These are phyloP conservation scores for Camellia oleifera DNA, from an alignment of 179 eudicot species.

Conservation along the genomic window DNA sequence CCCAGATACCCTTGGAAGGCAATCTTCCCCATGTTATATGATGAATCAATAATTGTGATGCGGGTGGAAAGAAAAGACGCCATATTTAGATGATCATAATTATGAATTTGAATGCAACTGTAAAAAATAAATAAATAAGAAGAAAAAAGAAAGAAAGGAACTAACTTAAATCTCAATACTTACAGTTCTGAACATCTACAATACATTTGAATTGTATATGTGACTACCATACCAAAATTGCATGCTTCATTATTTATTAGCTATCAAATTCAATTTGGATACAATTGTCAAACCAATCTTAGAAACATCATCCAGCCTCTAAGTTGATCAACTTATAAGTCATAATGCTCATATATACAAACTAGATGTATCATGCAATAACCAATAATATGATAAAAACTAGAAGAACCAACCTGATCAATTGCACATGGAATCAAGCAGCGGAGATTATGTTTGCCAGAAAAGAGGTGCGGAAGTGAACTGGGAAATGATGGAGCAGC, in stretches of 20 bases:
- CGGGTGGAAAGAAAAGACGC: not conserved
- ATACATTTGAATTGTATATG: not conserved
- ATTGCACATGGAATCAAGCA: slow-evolving; percentile 99
- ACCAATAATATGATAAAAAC: not conserved
- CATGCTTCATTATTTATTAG: not conserved
- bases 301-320: slow-evolving; percentile 4
- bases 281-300: not conserved
- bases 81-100: slow-evolving; percentile 1
- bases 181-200: not conserved
- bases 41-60: not conserved
- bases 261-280: not conserved
- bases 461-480: slow-evolving; percentile 92
- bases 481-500: slow-evolving; percentile 97
- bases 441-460: slow-evolving; percentile 66
- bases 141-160: not conserved
- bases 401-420: slow-evolving; percentile 71
- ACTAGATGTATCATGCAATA: slow-evolving; percentile 4
- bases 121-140: not conserved
- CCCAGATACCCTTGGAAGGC: not conserved
- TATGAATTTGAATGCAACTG: not conserved
- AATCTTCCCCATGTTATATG: not conserved
- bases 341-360: not conserved
- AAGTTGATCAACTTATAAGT: not conserved
- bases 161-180: not conserved
- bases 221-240: not conserved